phyloP scores from a whole-genome alignment of 78 protist genomes.

The Protostelium mycophagum region DNA sequence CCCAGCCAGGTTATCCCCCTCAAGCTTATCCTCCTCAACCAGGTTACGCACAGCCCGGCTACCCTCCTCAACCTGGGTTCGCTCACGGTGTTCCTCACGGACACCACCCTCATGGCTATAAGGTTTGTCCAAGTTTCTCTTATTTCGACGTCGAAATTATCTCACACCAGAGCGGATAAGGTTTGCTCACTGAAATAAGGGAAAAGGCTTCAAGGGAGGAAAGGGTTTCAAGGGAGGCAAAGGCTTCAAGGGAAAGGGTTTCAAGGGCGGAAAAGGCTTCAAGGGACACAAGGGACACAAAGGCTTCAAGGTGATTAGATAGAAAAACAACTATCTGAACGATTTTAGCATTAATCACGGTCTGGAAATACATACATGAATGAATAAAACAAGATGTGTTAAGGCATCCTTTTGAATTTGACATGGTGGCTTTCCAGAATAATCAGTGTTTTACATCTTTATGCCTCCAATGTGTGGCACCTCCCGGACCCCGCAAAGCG shows the following conservation, averaged over 20 bases:
- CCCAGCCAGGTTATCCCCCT: constrained; percentile 35
- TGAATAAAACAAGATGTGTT: no score
- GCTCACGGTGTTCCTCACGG: constrained; percentile 8
- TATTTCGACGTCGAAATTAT: constrained; percentile 5
- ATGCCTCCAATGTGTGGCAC: no score
- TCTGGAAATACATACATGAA: no score
- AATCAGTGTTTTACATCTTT: no score
- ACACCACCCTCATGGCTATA: not conserved
- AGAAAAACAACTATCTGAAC: no score
- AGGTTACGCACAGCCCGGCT: constrained; percentile 19
- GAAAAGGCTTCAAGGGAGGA: not conserved
- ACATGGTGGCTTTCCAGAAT: no score
- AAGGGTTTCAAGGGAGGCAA: not conserved
- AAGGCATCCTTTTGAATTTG: no score
- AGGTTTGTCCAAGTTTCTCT: not conserved
- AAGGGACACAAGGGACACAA: not conserved
- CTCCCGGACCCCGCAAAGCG: no score
- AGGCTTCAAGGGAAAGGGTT: not conserved
- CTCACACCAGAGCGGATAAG: not conserved
- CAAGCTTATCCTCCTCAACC: constrained; percentile 13
- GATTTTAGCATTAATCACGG: no score
- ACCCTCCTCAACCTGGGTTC: constrained; percentile 16
- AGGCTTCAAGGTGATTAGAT: no score
- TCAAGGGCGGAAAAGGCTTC: not conserved
- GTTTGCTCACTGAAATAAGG: not conserved